Conservation (phyloP, 1,284 basidiomycete species). For the Somion occarium region DNA sequence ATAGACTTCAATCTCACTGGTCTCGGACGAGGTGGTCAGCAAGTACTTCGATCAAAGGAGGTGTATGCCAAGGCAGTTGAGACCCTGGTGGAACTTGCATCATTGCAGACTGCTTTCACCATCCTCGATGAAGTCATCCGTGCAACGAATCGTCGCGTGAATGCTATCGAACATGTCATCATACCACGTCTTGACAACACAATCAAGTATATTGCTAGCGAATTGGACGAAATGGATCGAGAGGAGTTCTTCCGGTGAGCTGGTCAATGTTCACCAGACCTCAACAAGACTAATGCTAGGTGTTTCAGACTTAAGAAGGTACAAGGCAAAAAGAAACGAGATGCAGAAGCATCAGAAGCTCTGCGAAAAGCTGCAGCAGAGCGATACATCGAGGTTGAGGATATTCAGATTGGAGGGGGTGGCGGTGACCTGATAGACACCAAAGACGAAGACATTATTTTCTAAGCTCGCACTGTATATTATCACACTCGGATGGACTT, state of each 20-base stretch:
- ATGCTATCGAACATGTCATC: slow-evolving; percentile 97
- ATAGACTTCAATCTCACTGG: slow-evolving; percentile 99
- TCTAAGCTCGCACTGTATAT: slow-evolving; percentile 40
- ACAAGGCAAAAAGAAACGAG: slow-evolving; percentile 95
- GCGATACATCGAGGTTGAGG: slow-evolving; percentile 19
- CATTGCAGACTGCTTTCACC: slow-evolving; percentile 95
- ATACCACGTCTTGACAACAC: slow-evolving; percentile 97
- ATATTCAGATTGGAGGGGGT: slow-evolving; percentile 17
- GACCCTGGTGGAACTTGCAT: slow-evolving; percentile 95
- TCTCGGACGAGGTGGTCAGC: slow-evolving; percentile 94
- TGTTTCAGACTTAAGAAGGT: slow-evolving; percentile 94
- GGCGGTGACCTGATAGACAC: slow-evolving; percentile 66
- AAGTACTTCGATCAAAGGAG: slow-evolving; percentile 90
- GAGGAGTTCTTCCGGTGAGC: slow-evolving; percentile 97
- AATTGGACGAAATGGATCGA: slow-evolving; percentile 95
- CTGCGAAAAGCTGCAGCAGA: slow-evolving; percentile 27
- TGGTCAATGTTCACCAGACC: too few relatives aligned
- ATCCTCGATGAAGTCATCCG: slow-evolving; percentile 99
- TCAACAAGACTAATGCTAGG: too few relatives aligned
- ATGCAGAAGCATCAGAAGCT: slow-evolving; percentile 50
- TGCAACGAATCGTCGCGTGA: slow-evolving; percentile 96
- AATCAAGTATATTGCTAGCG: slow-evolving; percentile 94
- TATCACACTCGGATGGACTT: neutral
- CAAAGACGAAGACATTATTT: slow-evolving; percentile 91
- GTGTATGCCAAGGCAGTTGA: slow-evolving; percentile 97